A percentile compares a stretch with the other conserved stretches of the same genome.
Conservation (phyloP, 2,329 filamentous ascomycete species). For the Apiospora marii region DNA sequence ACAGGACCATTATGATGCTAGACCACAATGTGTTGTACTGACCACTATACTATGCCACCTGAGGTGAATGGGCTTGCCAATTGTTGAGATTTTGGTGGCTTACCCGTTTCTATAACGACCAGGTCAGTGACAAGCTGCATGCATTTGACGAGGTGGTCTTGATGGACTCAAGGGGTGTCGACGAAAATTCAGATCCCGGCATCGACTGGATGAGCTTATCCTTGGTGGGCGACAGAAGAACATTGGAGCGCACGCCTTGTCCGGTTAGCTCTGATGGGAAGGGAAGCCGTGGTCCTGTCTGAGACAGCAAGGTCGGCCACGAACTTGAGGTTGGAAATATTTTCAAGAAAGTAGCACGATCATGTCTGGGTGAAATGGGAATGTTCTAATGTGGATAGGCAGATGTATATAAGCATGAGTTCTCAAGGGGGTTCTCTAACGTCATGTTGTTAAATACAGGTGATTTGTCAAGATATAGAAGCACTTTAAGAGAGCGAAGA, state of each 20-base stretch:
- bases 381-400: background rate
- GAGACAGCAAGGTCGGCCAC: constrained; percentile 1
- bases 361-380: background rate
- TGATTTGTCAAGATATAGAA: background rate
- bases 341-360: too few relatives aligned
- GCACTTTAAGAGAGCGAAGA: background rate
- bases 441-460: background rate
- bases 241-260: too few relatives aligned
- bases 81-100: background rate
- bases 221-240: background rate
- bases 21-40: constrained; percentile 24
- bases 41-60: constrained; percentile 27
- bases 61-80: background rate
- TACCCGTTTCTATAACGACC: background rate
- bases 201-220: background rate
- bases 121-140: background rate
- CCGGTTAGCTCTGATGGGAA: background rate
- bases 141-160: too few relatives aligned
- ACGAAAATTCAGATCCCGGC: background rate
- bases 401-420: background rate
- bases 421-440: background rate
- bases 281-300: background rate
- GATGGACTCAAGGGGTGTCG: background rate
- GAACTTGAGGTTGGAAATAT: background rate
- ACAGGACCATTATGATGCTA: constrained; percentile 17